These are phyloP conservation scores for Forsythia viridissima DNA, from an alignment of 257 asterid species.

Conservation along the genomic window DNA sequence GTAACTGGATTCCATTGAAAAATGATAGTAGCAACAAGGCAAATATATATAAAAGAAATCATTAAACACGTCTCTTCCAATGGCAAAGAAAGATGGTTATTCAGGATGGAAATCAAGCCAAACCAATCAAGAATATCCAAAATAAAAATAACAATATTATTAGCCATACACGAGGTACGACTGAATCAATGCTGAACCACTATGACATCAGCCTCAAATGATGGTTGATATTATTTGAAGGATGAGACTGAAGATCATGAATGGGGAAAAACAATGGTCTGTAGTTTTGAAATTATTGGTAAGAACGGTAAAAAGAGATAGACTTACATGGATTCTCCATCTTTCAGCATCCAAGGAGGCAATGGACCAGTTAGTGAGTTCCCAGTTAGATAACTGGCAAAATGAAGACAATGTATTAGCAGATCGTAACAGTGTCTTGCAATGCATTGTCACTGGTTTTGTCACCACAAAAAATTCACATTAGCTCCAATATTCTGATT, in stretches of 20 bases:
- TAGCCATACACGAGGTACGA: too few relatives aligned
- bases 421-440: background rate
- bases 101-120: background rate
- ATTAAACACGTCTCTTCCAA: background rate
- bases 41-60: background rate
- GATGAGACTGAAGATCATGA: background rate
- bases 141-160: background rate
- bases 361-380: constrained; percentile 49
- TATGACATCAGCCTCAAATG: background rate
- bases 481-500: background rate
- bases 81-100: background rate
- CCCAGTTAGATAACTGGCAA: constrained; percentile 60
- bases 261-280: background rate
- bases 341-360: constrained; percentile 58
- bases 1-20: background rate
- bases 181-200: background rate
- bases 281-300: background rate
- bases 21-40: background rate
- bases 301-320: background rate
- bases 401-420: constrained; percentile 19
- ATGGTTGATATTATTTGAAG: background rate
- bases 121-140: background rate
- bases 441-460: background rate
- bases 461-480: constrained; percentile 4
- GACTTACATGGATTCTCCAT: constrained; percentile 46